Evolutionary conservation across 306 rosid species (phyloP).

Genomic region (Dryas alaskensis): DNA sequence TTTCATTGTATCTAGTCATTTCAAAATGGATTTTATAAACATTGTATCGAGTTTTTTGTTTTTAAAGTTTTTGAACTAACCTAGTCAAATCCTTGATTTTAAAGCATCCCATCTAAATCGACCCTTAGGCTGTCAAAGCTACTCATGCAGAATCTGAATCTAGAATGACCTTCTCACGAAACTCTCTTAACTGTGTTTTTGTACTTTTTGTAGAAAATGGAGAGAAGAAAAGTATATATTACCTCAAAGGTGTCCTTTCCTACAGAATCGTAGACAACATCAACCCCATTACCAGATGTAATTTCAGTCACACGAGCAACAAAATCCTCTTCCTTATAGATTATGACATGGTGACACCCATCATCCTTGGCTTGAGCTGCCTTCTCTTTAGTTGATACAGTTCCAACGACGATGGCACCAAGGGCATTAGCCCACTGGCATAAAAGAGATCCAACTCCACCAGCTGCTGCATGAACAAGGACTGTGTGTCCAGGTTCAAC

Average conservation of each 20-base stretch:
- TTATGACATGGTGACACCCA: slow-evolving; percentile 81
- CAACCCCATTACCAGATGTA: slow-evolving; percentile 78
- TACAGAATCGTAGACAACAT: slow-evolving; percentile 90
- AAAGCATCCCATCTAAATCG: neutral
- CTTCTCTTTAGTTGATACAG: slow-evolving; percentile 78
- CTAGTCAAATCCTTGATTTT: neutral
- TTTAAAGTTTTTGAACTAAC: no score
- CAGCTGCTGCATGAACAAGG: slow-evolving; percentile 94
- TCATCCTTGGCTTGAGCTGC: slow-evolving; percentile 91
- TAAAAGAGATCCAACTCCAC: slow-evolving; percentile 92
- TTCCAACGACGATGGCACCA: slow-evolving; percentile 89
- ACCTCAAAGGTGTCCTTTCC: slow-evolving; percentile 94
- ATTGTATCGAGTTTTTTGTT: no score
- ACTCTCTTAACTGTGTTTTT: neutral
- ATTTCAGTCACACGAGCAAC: slow-evolving; percentile 73
- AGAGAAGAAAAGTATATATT: slow-evolving; percentile 18
- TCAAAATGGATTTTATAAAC: no score
- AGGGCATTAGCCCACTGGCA: slow-evolving; percentile 92
- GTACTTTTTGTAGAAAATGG: neutral
- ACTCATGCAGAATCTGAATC: neutral
- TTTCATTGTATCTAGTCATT: no score
- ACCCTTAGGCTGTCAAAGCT: neutral
- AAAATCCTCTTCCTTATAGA: slow-evolving; percentile 71
- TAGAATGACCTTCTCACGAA: neutral
- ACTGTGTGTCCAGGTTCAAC: slow-evolving; percentile 76